Conservation (phyloP, 2,329 filamentous ascomycete species). For the Cladosporium velox region DNA sequence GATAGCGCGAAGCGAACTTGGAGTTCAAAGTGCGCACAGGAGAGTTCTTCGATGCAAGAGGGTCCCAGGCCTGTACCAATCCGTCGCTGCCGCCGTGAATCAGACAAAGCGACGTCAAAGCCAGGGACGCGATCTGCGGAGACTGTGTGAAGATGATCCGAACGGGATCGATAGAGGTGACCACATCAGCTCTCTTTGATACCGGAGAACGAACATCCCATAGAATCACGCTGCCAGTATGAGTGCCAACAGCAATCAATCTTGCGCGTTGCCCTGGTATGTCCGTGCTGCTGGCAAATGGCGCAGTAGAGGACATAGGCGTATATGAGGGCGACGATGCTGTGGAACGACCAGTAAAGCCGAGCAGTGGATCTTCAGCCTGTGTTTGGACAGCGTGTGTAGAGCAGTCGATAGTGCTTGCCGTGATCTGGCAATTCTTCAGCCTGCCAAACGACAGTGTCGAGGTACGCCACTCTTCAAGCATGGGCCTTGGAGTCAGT, state of each 20-base stretch:
- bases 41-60: slow-evolving; percentile 74
- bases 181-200: slow-evolving; percentile 55
- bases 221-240: slow-evolving; percentile 71
- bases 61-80: slow-evolving; percentile 94
- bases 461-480: slow-evolving; percentile 69
- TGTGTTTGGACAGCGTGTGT: slow-evolving; percentile 69
- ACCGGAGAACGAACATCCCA: slow-evolving; percentile 79
- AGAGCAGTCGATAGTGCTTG: slow-evolving; percentile 73
- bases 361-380: slow-evolving; percentile 75
- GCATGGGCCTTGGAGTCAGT: slow-evolving; percentile 33
- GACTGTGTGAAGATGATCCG: slow-evolving; percentile 87
- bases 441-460: slow-evolving; percentile 63
- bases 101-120: slow-evolving; percentile 80
- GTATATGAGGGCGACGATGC: slow-evolving; percentile 57
- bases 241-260: slow-evolving; percentile 78
- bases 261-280: slow-evolving; percentile 84
- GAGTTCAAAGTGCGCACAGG: slow-evolving; percentile 87
- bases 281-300: slow-evolving; percentile 53
- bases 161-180: slow-evolving; percentile 68
- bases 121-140: slow-evolving; percentile 79
- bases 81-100: slow-evolving; percentile 94
- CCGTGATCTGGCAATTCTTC: slow-evolving; percentile 64
- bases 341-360: slow-evolving; percentile 56
- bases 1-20: slow-evolving; percentile 76
- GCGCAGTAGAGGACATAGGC: slow-evolving; percentile 51